Evolutionary conservation across 2,329 filamentous ascomycete species (phyloP).

Genomic region (Decorospora gaudefroyi): DNA sequence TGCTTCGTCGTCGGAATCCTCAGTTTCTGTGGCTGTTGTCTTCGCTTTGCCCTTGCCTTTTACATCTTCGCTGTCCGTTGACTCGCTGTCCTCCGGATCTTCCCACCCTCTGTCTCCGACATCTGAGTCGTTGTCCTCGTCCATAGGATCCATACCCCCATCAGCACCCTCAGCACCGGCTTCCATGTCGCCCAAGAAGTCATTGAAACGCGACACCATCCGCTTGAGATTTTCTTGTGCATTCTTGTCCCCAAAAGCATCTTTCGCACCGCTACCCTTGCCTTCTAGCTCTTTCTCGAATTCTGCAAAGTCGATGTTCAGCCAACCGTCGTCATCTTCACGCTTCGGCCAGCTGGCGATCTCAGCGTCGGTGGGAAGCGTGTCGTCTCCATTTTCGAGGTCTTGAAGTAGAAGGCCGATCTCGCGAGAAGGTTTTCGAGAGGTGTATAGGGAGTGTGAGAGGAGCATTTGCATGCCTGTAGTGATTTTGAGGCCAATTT

Average conservation of each 20-base stretch:
- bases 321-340: slow-evolving; percentile 88
- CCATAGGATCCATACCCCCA: slow-evolving; percentile 66
- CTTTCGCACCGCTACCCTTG: slow-evolving; percentile 32
- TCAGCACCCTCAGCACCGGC: slow-evolving; percentile 81
- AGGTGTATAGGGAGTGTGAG: slow-evolving; percentile 66
- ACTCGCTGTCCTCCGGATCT: slow-evolving; percentile 51
- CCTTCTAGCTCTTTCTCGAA: slow-evolving; percentile 79
- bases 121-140: slow-evolving; percentile 63
- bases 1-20: slow-evolving; percentile 54
- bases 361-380: slow-evolving; percentile 72
- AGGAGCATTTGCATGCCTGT: slow-evolving; percentile 91
- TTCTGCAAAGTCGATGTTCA: slow-evolving; percentile 88
- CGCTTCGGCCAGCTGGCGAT: slow-evolving; percentile 70
- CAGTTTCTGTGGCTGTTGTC: slow-evolving; percentile 49
- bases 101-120: slow-evolving; percentile 52
- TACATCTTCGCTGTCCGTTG: slow-evolving; percentile 46
- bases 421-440: slow-evolving; percentile 72
- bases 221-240: slow-evolving; percentile 79
- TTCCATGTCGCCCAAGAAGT: slow-evolving; percentile 83
- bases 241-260: slow-evolving; percentile 64
- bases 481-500: slow-evolving; percentile 85
- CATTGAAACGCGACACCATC: slow-evolving; percentile 91
- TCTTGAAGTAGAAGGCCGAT: slow-evolving; percentile 77
- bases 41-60: slow-evolving; percentile 62
- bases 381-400: slow-evolving; percentile 70